A percentile compares a stretch with the other conserved stretches of the same genome.
These are phyloP conservation scores for Clitocybe nebularis DNA, from an alignment of 1,284 basidiomycete species.

Conservation along the genomic window DNA sequence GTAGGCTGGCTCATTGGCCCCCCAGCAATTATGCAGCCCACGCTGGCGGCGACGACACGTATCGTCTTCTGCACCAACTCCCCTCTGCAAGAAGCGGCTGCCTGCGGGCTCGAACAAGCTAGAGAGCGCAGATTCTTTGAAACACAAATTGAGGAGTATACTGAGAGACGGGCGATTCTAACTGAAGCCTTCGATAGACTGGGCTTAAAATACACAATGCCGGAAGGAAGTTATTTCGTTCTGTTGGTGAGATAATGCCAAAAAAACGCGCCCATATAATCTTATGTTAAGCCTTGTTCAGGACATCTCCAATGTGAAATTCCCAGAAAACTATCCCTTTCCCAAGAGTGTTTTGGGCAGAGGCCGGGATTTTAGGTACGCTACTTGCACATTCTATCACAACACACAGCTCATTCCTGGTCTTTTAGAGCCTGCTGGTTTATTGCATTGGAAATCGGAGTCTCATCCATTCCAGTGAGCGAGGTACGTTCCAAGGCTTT, in stretches of 20 bases:
- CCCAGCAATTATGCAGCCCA: constrained; percentile 77
- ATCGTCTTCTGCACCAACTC: constrained; percentile 96
- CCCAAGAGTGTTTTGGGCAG: constrained; percentile 74
- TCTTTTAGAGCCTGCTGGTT: constrained; percentile 79
- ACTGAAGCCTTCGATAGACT: constrained; percentile 78
- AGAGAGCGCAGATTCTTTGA: constrained; percentile 75
- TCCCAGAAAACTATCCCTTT: constrained; percentile 84
- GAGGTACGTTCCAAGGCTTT: constrained; percentile 55
- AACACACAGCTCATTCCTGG: constrained; percentile 1
- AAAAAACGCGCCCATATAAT: too few relatives aligned
- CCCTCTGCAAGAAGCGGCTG: constrained; percentile 88
- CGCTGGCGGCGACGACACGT: constrained; percentile 86
- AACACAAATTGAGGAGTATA: constrained; percentile 77
- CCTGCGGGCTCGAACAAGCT: constrained; percentile 81
- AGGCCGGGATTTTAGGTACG: constrained; percentile 83
- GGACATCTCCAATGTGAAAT: constrained; percentile 80
- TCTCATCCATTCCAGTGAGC: constrained; percentile 91
- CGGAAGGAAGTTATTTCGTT: constrained; percentile 89
- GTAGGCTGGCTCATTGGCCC: constrained; percentile 96
- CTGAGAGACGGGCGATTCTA: constrained; percentile 74
- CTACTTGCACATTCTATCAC: constrained; percentile 10
- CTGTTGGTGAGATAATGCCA: constrained; percentile 57
- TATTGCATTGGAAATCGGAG: constrained; percentile 82
- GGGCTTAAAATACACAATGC: constrained; percentile 84
- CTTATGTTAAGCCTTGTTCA: constrained; percentile 27